A percentile compares a stretch with the other conserved stretches of the same genome.
Evolutionary conservation across 441 rosid species (phyloP).

Genomic region (Brassica hybrid): DNA sequence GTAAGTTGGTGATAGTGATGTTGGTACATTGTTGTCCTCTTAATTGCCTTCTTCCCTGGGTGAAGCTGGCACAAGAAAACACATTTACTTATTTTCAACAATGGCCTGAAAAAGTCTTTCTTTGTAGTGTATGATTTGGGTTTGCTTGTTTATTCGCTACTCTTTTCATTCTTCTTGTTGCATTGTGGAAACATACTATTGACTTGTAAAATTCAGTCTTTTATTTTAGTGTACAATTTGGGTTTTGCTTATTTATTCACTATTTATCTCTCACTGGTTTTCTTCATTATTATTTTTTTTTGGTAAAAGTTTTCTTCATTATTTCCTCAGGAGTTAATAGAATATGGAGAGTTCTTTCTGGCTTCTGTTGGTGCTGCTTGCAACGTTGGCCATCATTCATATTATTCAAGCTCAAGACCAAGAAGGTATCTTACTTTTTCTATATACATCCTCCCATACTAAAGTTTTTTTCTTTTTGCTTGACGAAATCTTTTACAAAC

Average conservation of each 20-base stretch:
- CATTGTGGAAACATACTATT: not conserved
- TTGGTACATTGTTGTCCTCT: not conserved
- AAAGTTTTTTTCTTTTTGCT: not conserved
- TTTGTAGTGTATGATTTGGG: not conserved
- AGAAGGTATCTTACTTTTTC: conserved; percentile 6
- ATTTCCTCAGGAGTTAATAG: not conserved
- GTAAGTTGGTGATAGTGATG: not conserved
- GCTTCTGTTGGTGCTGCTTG: not conserved
- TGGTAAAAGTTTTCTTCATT: too few species aligned
- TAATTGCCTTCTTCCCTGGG: not conserved
- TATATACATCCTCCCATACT: not conserved
- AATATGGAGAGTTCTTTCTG: conserved; percentile 12
- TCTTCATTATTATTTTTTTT: not conserved
- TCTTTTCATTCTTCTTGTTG: not conserved
- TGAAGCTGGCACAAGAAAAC: conserved; percentile 3
- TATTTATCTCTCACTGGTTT: not conserved
- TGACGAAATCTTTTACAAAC: not conserved
- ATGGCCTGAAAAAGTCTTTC: conserved; percentile 1
- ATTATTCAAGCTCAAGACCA: conserved; percentile 28
- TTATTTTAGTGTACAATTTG: not conserved
- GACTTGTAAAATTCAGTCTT: conserved; percentile 15
- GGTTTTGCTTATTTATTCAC: not conserved
- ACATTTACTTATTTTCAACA: not conserved
- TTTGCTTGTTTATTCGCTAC: not conserved
- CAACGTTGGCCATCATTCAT: conserved; percentile 23